These are phyloP conservation scores for Phialophora tarda DNA, from an alignment of 2,329 filamentous ascomycete species.

Conservation along the genomic window DNA sequence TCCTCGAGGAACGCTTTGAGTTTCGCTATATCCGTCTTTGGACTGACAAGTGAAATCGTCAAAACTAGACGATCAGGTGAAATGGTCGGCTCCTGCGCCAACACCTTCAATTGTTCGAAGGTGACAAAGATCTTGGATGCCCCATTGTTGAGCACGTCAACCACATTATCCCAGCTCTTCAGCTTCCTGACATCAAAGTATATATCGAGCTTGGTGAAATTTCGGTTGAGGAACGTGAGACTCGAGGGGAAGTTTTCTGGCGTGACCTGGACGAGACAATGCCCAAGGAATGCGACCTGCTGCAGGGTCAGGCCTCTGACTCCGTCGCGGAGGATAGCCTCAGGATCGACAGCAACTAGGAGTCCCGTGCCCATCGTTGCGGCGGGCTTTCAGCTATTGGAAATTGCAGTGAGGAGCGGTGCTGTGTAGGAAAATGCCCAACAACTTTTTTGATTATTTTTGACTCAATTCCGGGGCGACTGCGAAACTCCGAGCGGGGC, in stretches of 20 bases:
- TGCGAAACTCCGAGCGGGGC: background rate
- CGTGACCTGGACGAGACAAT: slow-evolving; percentile 61
- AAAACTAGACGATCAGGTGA: slow-evolving; percentile 63
- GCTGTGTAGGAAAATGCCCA: background rate
- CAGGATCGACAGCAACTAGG: slow-evolving; percentile 33
- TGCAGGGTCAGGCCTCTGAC: slow-evolving; percentile 58
- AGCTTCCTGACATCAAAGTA: slow-evolving; percentile 79
- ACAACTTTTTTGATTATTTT: slow-evolving; percentile 12
- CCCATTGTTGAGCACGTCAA: slow-evolving; percentile 82
- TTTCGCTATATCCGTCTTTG: slow-evolving; percentile 44
- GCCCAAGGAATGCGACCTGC: slow-evolving; percentile 64
- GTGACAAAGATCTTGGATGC: slow-evolving; percentile 83
- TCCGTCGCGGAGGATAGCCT: slow-evolving; percentile 27
- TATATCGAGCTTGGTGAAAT: slow-evolving; percentile 63
- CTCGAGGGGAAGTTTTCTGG: slow-evolving; percentile 55
- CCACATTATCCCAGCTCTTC: slow-evolving; percentile 71
- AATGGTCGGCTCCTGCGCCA: slow-evolving; percentile 59
- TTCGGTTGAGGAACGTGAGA: slow-evolving; percentile 61
- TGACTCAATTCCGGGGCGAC: slow-evolving; percentile 4
- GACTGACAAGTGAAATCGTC: slow-evolving; percentile 51
- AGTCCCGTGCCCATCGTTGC: slow-evolving; percentile 34
- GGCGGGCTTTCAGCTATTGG: background rate
- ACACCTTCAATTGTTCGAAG: slow-evolving; percentile 66
- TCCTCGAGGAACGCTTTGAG: slow-evolving; percentile 50
- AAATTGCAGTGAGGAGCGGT: background rate